Evolutionary conservation across 2,329 filamentous ascomycete genomes (phyloP).

Genomic region (Ceratocystis smalleyi): DNA sequence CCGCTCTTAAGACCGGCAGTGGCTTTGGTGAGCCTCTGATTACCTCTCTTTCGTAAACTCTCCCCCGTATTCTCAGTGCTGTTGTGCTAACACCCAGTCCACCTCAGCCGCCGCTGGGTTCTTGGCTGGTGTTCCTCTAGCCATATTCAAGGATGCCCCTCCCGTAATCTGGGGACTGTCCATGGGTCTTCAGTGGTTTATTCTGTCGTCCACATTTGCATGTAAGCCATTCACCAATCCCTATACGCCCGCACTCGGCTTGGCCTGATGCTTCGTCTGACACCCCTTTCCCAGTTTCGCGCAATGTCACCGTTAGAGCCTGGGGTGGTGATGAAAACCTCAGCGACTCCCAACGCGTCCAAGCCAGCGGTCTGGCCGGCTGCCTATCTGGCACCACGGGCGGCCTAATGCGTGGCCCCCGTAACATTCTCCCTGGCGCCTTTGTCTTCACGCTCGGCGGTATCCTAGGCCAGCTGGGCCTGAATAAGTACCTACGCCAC

Average conservation of each 20-base stretch:
- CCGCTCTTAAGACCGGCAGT: constrained; percentile 11
- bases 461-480: constrained; percentile 27
- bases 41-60: neutral
- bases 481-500: constrained; percentile 24
- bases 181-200: constrained; percentile 67
- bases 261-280: constrained; percentile 13
- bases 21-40: constrained; percentile 7
- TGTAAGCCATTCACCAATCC: constrained; percentile 33
- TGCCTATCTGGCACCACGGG: constrained; percentile 49
- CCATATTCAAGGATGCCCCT: constrained; percentile 52
- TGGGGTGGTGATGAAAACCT: constrained; percentile 37
- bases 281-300: constrained; percentile 28
- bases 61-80: neutral
- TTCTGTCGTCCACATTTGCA: constrained; percentile 30
- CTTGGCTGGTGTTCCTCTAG: constrained; percentile 50
- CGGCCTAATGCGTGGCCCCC: constrained; percentile 40
- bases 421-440: constrained; percentile 37
- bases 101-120: constrained; percentile 39
- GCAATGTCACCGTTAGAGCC: constrained; percentile 31
- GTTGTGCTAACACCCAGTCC: neutral
- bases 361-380: constrained; percentile 55
- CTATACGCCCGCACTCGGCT: neutral
- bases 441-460: constrained; percentile 33
- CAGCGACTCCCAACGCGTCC: constrained; percentile 43
- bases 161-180: constrained; percentile 56